Evolutionary conservation across 1,284 basidiomycete species (phyloP).

Genomic region (Moesziomyces globuligerus): DNA sequence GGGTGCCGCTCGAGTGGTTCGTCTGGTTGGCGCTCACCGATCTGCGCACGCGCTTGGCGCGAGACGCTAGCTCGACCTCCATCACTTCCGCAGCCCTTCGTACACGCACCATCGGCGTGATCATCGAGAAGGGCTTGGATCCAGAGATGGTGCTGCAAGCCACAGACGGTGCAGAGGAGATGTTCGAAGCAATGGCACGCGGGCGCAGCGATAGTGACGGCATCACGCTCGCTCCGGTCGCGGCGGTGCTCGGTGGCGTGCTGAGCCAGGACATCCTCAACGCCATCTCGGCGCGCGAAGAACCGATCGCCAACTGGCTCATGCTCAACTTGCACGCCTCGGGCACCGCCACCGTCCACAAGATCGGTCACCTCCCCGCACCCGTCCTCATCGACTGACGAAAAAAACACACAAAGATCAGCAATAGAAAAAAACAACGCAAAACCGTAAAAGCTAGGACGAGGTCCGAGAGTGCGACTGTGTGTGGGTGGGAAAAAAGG

Average conservation of each 20-base stretch:
- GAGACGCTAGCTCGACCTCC: background rate
- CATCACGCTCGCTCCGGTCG: conserved; percentile 81
- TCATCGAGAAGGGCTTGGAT: conserved; percentile 29
- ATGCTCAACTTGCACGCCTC: conserved; percentile 77
- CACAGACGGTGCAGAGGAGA: conserved; percentile 6
- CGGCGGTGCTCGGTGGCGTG: conserved; percentile 89
- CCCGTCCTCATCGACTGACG: conserved; percentile 15
- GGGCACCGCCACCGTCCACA: conserved; percentile 14
- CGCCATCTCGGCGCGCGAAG: conserved; percentile 85
- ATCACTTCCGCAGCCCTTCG: conserved; percentile 11
- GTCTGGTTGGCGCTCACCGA: conserved; percentile 22
- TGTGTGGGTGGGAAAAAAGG: too few species aligned
- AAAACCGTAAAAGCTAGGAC: conserved; percentile 3
- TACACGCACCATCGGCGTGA: conserved; percentile 9
- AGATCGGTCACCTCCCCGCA: conserved; percentile 11
- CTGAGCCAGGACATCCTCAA: conserved; percentile 94
- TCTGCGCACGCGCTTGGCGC: conserved; percentile 6
- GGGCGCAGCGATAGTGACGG: conserved; percentile 73
- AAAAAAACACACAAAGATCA: background rate
- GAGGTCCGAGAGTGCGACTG: too few species aligned
- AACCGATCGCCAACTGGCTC: conserved; percentile 90
- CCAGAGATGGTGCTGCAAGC: conserved; percentile 6
- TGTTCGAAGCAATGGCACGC: conserved; percentile 18
- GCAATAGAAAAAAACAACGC: background rate
- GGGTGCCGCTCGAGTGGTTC: conserved; percentile 35